A percentile compares a stretch with the other conserved stretches of the same genome.
These are phyloP conservation scores for Arxiozyma slooffiae DNA, from an alignment of 1,139 yeast genomes.

Conservation along the genomic window DNA sequence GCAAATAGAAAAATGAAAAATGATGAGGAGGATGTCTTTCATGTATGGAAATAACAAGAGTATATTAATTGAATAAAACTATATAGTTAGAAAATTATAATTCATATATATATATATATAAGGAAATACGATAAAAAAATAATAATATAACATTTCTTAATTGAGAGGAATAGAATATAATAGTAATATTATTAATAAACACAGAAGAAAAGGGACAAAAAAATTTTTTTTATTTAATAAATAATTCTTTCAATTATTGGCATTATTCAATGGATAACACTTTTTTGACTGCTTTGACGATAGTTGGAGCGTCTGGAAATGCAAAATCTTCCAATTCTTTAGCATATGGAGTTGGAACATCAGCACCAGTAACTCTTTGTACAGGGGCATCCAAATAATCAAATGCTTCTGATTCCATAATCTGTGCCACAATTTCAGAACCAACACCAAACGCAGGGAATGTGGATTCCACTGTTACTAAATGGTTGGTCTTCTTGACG, in stretches of 20 bases:
- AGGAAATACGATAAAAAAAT: background rate
- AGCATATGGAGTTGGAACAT: conserved; percentile 98
- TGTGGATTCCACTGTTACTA: conserved; percentile 92
- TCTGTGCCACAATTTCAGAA: conserved; percentile 93
- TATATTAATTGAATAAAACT: too few relatives aligned
- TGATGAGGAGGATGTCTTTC: too few relatives aligned
- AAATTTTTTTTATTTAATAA: too few relatives aligned
- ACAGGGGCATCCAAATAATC: conserved; percentile 98
- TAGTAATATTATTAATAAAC: background rate
- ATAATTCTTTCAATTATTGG: too few relatives aligned
- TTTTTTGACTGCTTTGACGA: conserved; percentile 83
- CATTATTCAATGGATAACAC: conserved; percentile 62
- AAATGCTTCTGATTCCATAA: conserved; percentile 97
- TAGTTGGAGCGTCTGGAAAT: conserved; percentile 91
- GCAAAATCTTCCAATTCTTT: conserved; percentile 95
- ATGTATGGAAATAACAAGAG: too few relatives aligned
- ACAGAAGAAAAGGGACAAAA: background rate
- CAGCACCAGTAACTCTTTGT: conserved; percentile 98
- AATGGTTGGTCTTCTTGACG: conserved; percentile 93
- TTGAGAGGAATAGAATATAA: background rate
- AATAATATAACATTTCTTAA: too few relatives aligned
- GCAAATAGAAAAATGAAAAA: too few relatives aligned
- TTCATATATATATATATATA: too few relatives aligned
- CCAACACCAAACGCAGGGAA: conserved; percentile 99
- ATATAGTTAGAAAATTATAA: too few relatives aligned